These are phyloP conservation scores for Backusella australiensis DNA, from an alignment of 192 early-diverging fungal genomes.

Conservation along the genomic window DNA sequence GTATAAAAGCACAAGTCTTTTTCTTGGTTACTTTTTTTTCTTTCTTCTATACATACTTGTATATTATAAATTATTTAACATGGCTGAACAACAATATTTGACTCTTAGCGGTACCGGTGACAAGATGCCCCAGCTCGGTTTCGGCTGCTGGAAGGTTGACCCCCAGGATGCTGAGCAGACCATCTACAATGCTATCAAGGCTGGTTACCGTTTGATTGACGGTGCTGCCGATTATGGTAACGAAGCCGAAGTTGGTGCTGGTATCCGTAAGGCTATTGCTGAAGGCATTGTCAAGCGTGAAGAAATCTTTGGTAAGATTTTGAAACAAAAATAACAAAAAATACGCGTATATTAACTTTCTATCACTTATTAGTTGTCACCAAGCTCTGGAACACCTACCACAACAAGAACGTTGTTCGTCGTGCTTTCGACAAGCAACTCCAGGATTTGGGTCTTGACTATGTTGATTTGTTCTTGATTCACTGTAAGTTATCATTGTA, in stretches of 20 bases:
- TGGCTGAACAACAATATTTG: slow-evolving; percentile 16
- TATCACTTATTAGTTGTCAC: slow-evolving; percentile 20
- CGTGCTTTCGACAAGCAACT: slow-evolving; percentile 51
- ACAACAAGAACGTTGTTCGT: slow-evolving; percentile 50
- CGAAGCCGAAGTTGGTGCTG: slow-evolving; percentile 58
- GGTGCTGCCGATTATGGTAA: slow-evolving; percentile 62
- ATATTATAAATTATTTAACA: slow-evolving; percentile 8
- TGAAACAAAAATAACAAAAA: not conserved
- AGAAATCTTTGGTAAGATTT: slow-evolving; percentile 35
- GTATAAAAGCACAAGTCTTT: not conserved
- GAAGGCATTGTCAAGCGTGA: slow-evolving; percentile 52
- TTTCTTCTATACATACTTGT: not conserved
- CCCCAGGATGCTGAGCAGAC: slow-evolving; percentile 37
- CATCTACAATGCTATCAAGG: slow-evolving; percentile 36
- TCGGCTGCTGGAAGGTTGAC: slow-evolving; percentile 52
- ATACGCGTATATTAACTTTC: not conserved
- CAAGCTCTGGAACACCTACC: slow-evolving; percentile 64
- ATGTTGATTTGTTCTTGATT: slow-evolving; percentile 68
- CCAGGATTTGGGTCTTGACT: slow-evolving; percentile 47
- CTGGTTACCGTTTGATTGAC: slow-evolving; percentile 41
- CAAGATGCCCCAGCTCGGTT: slow-evolving; percentile 51
- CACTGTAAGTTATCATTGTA: slow-evolving; percentile 44
- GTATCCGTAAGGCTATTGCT: slow-evolving; percentile 47
- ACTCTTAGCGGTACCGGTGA: slow-evolving; percentile 39
- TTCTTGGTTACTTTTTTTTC: not conserved